These are phyloP conservation scores for Alternaria conjuncta DNA, from an alignment of 2,329 filamentous ascomycete genomes.

Conservation along the genomic window DNA sequence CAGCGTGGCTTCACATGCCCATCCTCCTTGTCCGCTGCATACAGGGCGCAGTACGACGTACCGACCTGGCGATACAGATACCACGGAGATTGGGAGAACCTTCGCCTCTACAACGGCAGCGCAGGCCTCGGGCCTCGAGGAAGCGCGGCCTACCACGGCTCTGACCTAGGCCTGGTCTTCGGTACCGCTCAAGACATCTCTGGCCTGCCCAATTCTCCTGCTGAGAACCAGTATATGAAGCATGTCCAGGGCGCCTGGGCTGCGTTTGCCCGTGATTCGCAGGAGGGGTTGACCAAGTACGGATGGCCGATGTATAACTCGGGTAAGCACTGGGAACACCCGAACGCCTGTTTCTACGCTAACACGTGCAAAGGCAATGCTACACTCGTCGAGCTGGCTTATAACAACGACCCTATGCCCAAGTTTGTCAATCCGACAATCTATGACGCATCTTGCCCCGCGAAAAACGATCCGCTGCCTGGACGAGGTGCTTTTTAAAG, in stretches of 20 bases:
- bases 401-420: conserved; percentile 23
- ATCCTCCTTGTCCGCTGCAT: conserved; percentile 18
- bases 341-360: background rate
- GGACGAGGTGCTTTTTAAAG: conserved; percentile 31
- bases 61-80: conserved; percentile 49
- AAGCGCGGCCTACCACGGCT: conserved; percentile 47
- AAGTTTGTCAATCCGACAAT: conserved; percentile 25
- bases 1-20: conserved; percentile 37
- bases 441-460: conserved; percentile 31
- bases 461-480: conserved; percentile 32
- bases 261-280: conserved; percentile 45
- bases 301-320: conserved; percentile 40
- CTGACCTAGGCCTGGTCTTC: conserved; percentile 46
- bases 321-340: conserved; percentile 11
- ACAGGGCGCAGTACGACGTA: conserved; percentile 32
- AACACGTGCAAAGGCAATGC: conserved; percentile 10
- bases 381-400: conserved; percentile 30
- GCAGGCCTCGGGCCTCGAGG: conserved; percentile 33
- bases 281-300: conserved; percentile 33
- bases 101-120: conserved; percentile 39
- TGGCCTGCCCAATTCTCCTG: conserved; percentile 24
- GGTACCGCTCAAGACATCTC: conserved; percentile 38
- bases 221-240: conserved; percentile 40
- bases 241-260: conserved; percentile 37
- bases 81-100: conserved; percentile 45